A percentile compares a stretch with the other conserved stretches of the same genome.
Evolutionary conservation across 2,329 filamentous ascomycete genomes (phyloP).

Genomic region (Aspergillus eucalypticola): DNA sequence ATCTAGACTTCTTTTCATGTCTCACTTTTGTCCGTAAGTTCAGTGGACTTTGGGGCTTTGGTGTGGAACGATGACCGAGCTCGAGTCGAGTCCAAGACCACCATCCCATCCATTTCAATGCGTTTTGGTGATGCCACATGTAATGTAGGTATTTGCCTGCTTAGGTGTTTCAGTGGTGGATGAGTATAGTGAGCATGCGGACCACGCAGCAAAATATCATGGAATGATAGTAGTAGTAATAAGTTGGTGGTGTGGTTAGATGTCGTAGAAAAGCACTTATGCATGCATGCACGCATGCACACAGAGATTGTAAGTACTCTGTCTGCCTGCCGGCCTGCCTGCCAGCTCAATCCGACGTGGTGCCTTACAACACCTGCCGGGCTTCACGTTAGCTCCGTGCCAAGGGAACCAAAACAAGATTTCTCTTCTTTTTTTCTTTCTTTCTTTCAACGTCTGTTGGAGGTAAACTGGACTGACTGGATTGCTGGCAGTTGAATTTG

Average conservation of each 20-base stretch:
- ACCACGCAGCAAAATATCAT: neutral
- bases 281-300: too few relatives aligned
- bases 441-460: neutral
- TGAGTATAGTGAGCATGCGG: neutral
- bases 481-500: too few relatives aligned
- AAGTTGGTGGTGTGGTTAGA: too few relatives aligned
- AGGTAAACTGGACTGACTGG: too few relatives aligned
- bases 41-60: neutral
- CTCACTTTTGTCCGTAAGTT: neutral
- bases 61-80: neutral
- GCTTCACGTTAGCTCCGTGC: neutral
- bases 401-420: neutral
- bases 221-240: too few relatives aligned
- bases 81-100: too few relatives aligned
- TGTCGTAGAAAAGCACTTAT: too few relatives aligned
- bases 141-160: neutral
- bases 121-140: neutral
- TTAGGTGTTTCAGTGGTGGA: neutral
- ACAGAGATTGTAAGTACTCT: too few relatives aligned
- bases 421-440: neutral
- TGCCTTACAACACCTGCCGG: constrained; percentile 15
- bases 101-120: neutral
- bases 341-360: constrained; percentile 18
- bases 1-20: neutral
- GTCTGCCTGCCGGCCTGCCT: neutral